These are phyloP conservation scores for Coprinopsis marcescibilis DNA, from an alignment of 768 basidiomycete species.

Conservation along the genomic window DNA sequence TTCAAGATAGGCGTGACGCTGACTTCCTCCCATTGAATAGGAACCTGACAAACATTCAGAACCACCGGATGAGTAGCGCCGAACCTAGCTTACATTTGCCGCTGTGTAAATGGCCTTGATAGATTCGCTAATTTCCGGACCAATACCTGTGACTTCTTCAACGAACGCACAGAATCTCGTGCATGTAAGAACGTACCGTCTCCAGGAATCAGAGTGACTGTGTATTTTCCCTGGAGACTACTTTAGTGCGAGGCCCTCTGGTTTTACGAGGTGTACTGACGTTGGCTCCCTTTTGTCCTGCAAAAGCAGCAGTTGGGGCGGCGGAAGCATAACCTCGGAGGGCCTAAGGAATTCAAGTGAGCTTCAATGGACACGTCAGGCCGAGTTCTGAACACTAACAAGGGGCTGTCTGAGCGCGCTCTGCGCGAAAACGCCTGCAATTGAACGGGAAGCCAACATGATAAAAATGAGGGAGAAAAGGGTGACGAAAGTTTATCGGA, in stretches of 20 bases:
- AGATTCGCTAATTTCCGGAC: slow-evolving; percentile 96
- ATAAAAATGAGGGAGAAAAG: slow-evolving; percentile 20
- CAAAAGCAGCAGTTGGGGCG: slow-evolving; percentile 83
- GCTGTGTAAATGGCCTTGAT: slow-evolving; percentile 90
- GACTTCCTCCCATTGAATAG: slow-evolving; percentile 99
- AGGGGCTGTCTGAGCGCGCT: slow-evolving; percentile 42
- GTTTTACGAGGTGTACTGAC: slow-evolving; percentile 41
- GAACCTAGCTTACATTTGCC: slow-evolving; percentile 55
- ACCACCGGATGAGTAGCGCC: slow-evolving; percentile 2
- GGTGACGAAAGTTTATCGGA: slow-evolving; percentile 16
- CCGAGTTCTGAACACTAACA: slow-evolving; percentile 32
- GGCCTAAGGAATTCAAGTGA: slow-evolving; percentile 32
- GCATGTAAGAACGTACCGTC: slow-evolving; percentile 59
- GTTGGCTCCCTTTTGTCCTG: slow-evolving; percentile 82
- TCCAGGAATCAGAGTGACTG: slow-evolving; percentile 93
- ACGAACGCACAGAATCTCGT: background rate
- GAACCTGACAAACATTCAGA: slow-evolving; percentile 54
- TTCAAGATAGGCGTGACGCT: slow-evolving; percentile 91
- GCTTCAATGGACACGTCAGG: slow-evolving; percentile 12
- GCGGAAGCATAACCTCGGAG: slow-evolving; percentile 63
- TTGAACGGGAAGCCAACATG: slow-evolving; percentile 58
- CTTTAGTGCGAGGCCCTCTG: background rate
- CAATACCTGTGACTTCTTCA: slow-evolving; percentile 66
- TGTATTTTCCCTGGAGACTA: slow-evolving; percentile 79
- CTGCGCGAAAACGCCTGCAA: slow-evolving; percentile 47